A percentile compares a stretch with the other conserved stretches of the same genome.
Evolutionary conservation across 345 rosid species (phyloP).

Genomic region (Hirschfeldia incana): DNA sequence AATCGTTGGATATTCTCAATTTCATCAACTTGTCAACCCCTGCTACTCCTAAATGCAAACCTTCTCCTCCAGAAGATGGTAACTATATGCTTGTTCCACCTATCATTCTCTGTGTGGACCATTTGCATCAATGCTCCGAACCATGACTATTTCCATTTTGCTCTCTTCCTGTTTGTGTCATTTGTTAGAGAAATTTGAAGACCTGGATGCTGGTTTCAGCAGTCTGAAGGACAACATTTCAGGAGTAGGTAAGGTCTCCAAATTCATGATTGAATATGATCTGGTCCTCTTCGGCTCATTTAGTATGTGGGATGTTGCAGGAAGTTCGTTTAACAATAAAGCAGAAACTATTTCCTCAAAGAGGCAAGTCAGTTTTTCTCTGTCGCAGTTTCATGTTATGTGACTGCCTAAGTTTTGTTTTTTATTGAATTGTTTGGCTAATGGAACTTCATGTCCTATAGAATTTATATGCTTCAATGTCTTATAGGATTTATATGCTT

Average conservation of each 20-base stretch:
- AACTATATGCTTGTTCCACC: constrained; percentile 18
- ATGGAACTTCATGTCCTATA: constrained; percentile 6
- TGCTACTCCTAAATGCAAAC: constrained; percentile 40
- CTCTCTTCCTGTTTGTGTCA: neutral
- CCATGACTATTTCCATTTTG: constrained; percentile 12
- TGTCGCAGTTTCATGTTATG: constrained; percentile 1
- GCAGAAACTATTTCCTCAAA: constrained; percentile 43
- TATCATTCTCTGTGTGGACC: constrained; percentile 5
- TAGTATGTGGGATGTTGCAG: constrained; percentile 45
- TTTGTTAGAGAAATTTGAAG: constrained; percentile 25
- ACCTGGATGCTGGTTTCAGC: constrained; percentile 24
- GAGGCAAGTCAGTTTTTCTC: constrained; percentile 46
- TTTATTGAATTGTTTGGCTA: constrained; percentile 1
- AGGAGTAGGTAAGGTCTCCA: constrained; percentile 45
- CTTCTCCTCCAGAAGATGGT: constrained; percentile 43
- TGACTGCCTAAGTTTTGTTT: constrained; percentile 14
- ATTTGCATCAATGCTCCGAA: neutral
- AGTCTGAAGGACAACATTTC: constrained; percentile 23
- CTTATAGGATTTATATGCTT: constrained; percentile 22
- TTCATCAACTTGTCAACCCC: constrained; percentile 52
- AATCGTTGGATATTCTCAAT: constrained; percentile 76
- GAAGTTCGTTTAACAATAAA: constrained; percentile 41
- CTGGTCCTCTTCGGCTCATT: constrained; percentile 24
- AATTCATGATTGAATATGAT: constrained; percentile 18
- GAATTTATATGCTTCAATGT: constrained; percentile 23